phyloP scores from a whole-genome alignment of 192 early-diverging fungal species.

The Allomyces macrogynus region DNA sequence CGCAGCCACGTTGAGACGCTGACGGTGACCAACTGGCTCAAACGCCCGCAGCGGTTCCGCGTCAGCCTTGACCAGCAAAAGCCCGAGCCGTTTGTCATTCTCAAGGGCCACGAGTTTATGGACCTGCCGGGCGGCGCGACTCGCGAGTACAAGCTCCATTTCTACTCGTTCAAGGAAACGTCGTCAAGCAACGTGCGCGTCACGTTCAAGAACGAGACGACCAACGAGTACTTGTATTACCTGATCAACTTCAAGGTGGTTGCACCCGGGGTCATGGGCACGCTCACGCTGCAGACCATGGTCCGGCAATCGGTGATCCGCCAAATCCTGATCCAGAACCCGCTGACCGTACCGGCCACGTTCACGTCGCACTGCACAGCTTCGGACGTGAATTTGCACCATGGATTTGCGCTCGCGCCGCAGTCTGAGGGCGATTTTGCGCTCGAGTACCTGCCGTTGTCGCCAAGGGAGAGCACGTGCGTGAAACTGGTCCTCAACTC shows the following conservation, averaged over 20 bases:
- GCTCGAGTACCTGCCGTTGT: slow-evolving; percentile 31
- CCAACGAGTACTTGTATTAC: slow-evolving; percentile 33
- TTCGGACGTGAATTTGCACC: slow-evolving; percentile 24
- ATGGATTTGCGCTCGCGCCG: slow-evolving; percentile 23
- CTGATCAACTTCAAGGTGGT: slow-evolving; percentile 29
- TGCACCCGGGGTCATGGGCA: slow-evolving; percentile 27
- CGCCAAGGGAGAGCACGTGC: slow-evolving; percentile 19
- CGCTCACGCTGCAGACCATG: slow-evolving; percentile 19
- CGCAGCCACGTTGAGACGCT: slow-evolving; percentile 28
- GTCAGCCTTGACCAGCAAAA: slow-evolving; percentile 28
- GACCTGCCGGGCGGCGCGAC: slow-evolving; percentile 23
- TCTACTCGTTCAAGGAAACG: slow-evolving; percentile 38
- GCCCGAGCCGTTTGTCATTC: slow-evolving; percentile 27
- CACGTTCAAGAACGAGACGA: slow-evolving; percentile 34
- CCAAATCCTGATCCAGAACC: slow-evolving; percentile 26
- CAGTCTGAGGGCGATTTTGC: slow-evolving; percentile 23
- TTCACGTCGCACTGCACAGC: slow-evolving; percentile 22
- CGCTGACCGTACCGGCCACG: slow-evolving; percentile 18
- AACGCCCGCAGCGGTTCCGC: slow-evolving; percentile 25
- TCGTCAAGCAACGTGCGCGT: slow-evolving; percentile 20
- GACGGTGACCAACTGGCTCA: slow-evolving; percentile 30
- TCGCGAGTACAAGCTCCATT: slow-evolving; percentile 35
- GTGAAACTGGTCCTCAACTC: slow-evolving; percentile 18
- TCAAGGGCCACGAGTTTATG: slow-evolving; percentile 36
- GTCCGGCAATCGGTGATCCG: slow-evolving; percentile 16